Evolutionary conservation across 1,139 yeast genomes (phyloP), one percentile per base, ranked within the genome.

Genomic region (Meyerozyma carpophila): DNA sequence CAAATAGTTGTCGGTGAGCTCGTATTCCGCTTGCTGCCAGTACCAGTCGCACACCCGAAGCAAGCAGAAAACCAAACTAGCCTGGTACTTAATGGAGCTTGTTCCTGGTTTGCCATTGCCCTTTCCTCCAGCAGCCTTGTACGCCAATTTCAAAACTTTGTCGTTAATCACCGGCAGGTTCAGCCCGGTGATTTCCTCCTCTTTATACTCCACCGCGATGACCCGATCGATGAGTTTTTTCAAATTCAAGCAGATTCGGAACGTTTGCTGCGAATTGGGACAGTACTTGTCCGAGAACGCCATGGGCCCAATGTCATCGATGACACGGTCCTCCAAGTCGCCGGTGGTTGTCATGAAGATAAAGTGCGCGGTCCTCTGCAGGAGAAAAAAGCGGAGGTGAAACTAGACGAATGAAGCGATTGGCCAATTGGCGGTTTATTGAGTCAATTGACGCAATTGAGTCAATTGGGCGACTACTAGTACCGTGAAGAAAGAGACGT

Each of bases 41-140:
- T 85, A 87, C 96, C 96, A 89, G 32, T 75, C 78, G 42, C 85
- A 77, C n/a, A 86, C 93, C 53, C 79, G 82, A 48, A 89, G 65
- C 46, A 89, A 68, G 42, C 86, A 81, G 62, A 84, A 89, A 1
- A 86, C 72, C 42, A 88, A 61, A 24, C 79, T 72, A 0, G 91
- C 84, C 43, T 84, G 77, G 58, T 86, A 88, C 54, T 81, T 78
- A 52, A 75, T 70, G 1, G 83, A 70, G 4, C 84, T 72, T 0
- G 84, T 66, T 1, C 82, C 84, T 10, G 57, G 53, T 43, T 68
- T 63, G 13, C 91, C 88, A 39, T 75, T 64, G 3, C 88, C 86
- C 45, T 75, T 73, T 16, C 96, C 96, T 9, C 95, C 95, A 16
- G 95, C 95, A 3, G 96, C 94, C 38, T 73, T 74, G 45, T 77